Evolutionary conservation across 345 rosid species (phyloP).

Genomic region (Populus deltoides): DNA sequence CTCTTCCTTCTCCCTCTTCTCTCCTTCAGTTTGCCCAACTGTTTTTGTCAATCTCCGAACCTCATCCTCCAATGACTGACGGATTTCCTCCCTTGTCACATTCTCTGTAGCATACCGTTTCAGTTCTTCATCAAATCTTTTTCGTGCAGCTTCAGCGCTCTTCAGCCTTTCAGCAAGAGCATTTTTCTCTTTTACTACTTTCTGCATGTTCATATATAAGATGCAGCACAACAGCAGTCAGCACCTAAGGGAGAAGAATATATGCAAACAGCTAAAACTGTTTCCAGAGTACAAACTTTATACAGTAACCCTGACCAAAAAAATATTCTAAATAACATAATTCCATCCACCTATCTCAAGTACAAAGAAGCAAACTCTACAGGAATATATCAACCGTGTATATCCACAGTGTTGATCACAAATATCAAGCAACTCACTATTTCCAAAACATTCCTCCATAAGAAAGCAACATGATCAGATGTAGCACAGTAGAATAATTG

Average conservation of each 20-base stretch:
- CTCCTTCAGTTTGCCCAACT: constrained; percentile 90
- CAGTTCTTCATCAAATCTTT: constrained; percentile 88
- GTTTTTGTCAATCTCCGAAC: constrained; percentile 78
- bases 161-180: constrained; percentile 87
- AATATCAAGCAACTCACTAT: background rate
- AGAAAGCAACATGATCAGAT: background rate
- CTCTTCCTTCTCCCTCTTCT: constrained; percentile 90
- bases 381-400: background rate
- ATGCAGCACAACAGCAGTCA: background rate
- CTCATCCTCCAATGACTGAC: constrained; percentile 88
- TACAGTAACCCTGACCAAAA: background rate
- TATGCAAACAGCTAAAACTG: background rate
- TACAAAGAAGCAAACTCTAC: background rate
- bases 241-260: background rate
- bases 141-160: constrained; percentile 81
- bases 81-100: constrained; percentile 73
- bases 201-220: constrained; percentile 48
- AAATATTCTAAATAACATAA: no score
- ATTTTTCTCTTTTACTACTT: constrained; percentile 89
- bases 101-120: constrained; percentile 85
- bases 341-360: background rate
- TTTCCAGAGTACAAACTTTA: background rate
- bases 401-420: background rate
- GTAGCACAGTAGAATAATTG: background rate
- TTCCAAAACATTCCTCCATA: background rate